Evolutionary conservation across 2,329 filamentous ascomycete species (phyloP).

Genomic region (Fonsecaea pedrosoi): DNA sequence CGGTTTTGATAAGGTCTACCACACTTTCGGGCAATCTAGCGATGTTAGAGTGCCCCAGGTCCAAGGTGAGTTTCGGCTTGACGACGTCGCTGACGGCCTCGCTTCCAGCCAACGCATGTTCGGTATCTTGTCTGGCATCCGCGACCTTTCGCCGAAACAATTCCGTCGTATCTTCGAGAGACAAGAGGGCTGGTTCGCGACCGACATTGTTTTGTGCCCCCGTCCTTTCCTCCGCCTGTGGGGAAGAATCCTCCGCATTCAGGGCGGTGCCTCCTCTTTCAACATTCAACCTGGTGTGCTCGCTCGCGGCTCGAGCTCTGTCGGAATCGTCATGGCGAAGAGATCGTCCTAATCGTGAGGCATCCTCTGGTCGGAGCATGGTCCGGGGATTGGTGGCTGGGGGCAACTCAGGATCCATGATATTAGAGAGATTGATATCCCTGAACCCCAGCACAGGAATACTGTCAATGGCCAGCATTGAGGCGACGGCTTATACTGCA

Average conservation of each 20-base stretch:
- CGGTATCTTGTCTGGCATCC: constrained; percentile 55
- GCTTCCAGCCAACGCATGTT: constrained; percentile 54
- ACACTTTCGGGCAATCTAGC: constrained; percentile 57
- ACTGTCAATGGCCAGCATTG: constrained; percentile 37
- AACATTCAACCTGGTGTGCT: constrained; percentile 29
- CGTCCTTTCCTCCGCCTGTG: constrained; percentile 16
- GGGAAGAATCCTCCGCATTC: constrained; percentile 27
- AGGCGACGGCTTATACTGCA: constrained; percentile 17
- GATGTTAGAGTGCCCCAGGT: constrained; percentile 59
- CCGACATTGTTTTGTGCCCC: constrained; percentile 6
- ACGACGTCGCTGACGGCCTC: constrained; percentile 55
- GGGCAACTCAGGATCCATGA: constrained; percentile 35
- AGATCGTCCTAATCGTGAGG: constrained; percentile 30
- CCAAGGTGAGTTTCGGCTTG: constrained; percentile 58
- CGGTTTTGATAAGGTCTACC: constrained; percentile 59
- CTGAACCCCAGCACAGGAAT: constrained; percentile 32
- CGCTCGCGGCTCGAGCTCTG: constrained; percentile 33
- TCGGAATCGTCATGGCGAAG: constrained; percentile 33
- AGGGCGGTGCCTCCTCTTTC: constrained; percentile 22
- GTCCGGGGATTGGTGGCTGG: constrained; percentile 21
- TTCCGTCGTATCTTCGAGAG: constrained; percentile 54
- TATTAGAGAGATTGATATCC: constrained; percentile 27
- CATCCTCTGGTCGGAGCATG: constrained; percentile 34
- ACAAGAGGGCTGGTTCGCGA: constrained; percentile 41
- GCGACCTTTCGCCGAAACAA: constrained; percentile 55